Conservation (phyloP, 768 basidiomycete genomes). For the Obba rivulosa region DNA sequence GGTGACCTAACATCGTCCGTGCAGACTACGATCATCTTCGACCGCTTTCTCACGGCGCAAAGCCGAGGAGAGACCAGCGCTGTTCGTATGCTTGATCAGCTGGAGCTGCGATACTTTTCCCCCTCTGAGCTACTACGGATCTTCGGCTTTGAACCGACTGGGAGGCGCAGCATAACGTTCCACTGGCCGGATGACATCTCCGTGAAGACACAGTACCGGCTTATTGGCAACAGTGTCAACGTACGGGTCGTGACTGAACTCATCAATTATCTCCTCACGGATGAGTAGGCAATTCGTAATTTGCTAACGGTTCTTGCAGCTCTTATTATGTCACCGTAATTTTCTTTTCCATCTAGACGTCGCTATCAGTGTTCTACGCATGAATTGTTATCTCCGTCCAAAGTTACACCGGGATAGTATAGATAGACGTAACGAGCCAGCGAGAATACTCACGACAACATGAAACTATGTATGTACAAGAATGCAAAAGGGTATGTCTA, state of each 20-base stretch:
- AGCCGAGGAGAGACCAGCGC: slow-evolving; percentile 35
- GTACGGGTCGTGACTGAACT: slow-evolving; percentile 63
- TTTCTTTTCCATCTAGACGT: no score
- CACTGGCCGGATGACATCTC: slow-evolving; percentile 61
- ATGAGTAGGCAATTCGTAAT: background rate
- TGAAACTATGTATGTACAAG: slow-evolving; percentile 1
- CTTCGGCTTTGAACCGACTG: slow-evolving; percentile 47
- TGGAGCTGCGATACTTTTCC: slow-evolving; percentile 72
- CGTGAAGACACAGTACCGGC: slow-evolving; percentile 63
- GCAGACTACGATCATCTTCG: slow-evolving; percentile 59
- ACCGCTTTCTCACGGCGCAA: slow-evolving; percentile 46
- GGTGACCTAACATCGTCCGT: background rate
- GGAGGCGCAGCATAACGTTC: no score
- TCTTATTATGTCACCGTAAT: no score
- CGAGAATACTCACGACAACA: slow-evolving; percentile 5
- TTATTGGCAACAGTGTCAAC: slow-evolving; percentile 83
- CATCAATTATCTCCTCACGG: slow-evolving; percentile 49
- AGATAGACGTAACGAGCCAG: background rate
- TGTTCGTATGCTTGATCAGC: slow-evolving; percentile 48
- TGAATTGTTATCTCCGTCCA: no score
- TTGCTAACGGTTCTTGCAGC: no score
- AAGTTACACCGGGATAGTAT: no score
- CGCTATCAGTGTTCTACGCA: no score
- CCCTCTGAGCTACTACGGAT: slow-evolving; percentile 67
- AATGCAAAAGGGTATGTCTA: slow-evolving; percentile 1